Percentiles rank a stretch among this genome's conserved stretches.
Conservation (phyloP, 768 basidiomycete genomes). For the Heimioporus sp. region DNA sequence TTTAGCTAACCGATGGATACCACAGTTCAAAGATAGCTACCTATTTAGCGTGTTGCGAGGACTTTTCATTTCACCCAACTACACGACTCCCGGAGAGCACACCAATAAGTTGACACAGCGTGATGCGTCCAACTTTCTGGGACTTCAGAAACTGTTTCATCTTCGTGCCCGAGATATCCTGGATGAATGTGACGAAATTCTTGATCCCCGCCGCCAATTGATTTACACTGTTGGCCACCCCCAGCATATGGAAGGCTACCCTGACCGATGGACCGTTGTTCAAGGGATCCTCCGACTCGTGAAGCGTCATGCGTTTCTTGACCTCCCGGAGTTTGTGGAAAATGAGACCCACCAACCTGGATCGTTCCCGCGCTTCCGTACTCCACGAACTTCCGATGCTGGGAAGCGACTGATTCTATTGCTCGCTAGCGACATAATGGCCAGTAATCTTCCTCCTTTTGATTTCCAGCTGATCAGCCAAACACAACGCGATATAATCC, state of each 20-base stretch:
- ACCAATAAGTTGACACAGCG: too few species aligned
- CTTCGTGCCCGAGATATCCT: constrained; percentile 12
- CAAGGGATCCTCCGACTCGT: not conserved
- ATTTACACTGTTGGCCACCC: not conserved
- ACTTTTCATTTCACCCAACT: too few species aligned
- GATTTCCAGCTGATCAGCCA: too few species aligned
- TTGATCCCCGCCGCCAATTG: constrained; percentile 6
- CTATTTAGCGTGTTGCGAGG: too few species aligned
- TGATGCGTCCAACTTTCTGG: not conserved
- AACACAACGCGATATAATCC: constrained; percentile 1
- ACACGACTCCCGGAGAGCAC: not conserved
- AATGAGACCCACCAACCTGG: constrained; percentile 4
- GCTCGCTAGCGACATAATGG: constrained; percentile 8
- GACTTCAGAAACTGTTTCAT: constrained; percentile 15
- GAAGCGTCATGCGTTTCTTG: not conserved
- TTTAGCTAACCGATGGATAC: too few species aligned
- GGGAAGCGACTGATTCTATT: constrained; percentile 1
- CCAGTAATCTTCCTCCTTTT: constrained; percentile 3
- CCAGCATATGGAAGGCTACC: not conserved
- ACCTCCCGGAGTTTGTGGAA: not conserved
- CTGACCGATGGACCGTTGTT: not conserved
- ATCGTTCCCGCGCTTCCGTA: constrained; percentile 9
- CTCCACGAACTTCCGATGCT: not conserved
- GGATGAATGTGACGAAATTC: constrained; percentile 22
- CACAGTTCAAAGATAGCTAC: too few species aligned